A percentile compares a stretch with the other conserved stretches of the same genome.
Evolutionary conservation across 495 filamentous ascomycete species (phyloP).

Genomic region (Podospora tetraspora): DNA sequence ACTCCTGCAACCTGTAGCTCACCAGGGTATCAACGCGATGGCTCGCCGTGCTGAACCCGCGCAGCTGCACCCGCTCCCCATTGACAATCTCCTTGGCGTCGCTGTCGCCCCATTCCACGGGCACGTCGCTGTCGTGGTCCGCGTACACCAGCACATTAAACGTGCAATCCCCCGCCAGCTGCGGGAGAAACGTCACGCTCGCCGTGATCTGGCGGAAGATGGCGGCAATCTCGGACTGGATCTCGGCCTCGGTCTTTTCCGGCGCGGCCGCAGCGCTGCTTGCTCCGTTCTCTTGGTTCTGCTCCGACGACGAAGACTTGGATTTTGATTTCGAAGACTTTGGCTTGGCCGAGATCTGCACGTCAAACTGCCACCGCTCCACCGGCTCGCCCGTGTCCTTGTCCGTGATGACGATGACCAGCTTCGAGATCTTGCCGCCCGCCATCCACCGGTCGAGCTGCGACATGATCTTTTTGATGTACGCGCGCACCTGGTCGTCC

Average conservation of each 20-base stretch:
- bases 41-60: slow-evolving; percentile 91
- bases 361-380: slow-evolving; percentile 98
- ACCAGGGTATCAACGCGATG: slow-evolving; percentile 93
- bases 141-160: slow-evolving; percentile 99
- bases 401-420: slow-evolving; percentile 91
- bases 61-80: slow-evolving; percentile 89
- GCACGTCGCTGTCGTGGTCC: slow-evolving; percentile 92
- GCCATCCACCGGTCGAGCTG: slow-evolving; percentile 96
- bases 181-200: slow-evolving; percentile 92
- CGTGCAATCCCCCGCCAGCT: slow-evolving; percentile 87
- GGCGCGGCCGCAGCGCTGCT: slow-evolving; percentile 32
- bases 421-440: slow-evolving; percentile 90
- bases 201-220: slow-evolving; percentile 98
- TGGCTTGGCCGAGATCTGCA: slow-evolving; percentile 64
- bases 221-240: slow-evolving; percentile 89
- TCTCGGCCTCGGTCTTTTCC: slow-evolving; percentile 85
- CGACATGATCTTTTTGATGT: slow-evolving; percentile 98
- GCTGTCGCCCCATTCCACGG: slow-evolving; percentile 97
- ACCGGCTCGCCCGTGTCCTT: slow-evolving; percentile 95
- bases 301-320: slow-evolving; percentile 44
- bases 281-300: slow-evolving; percentile 19
- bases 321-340: slow-evolving; percentile 35
- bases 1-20: slow-evolving; percentile 66
- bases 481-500: slow-evolving; percentile 97
- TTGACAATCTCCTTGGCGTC: slow-evolving; percentile 97